Percentiles rank a stretch among this genome's conserved stretches.
These are phyloP conservation scores for Evansstolkia leycettana DNA, from an alignment of 495 filamentous ascomycete genomes.

Conservation along the genomic window DNA sequence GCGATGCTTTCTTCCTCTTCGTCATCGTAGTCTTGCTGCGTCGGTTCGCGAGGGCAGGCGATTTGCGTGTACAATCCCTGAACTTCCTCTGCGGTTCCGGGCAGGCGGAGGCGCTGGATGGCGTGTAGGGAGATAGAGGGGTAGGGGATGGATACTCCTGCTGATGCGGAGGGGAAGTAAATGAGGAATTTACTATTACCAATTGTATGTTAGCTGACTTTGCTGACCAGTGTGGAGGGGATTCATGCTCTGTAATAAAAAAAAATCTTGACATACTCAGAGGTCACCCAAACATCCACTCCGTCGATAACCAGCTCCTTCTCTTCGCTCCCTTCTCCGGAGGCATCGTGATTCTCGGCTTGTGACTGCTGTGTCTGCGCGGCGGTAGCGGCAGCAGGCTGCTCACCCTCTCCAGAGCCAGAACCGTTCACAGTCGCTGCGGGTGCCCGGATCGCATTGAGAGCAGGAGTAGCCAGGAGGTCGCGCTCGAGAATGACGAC, in stretches of 20 bases:
- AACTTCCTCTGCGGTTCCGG: conserved; percentile 25
- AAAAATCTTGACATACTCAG: conserved; percentile 43
- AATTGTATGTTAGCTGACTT: not conserved
- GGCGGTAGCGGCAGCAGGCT: not conserved
- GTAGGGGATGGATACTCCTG: conserved; percentile 74
- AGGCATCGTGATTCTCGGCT: not conserved
- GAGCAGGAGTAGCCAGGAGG: conserved; percentile 16
- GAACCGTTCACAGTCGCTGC: conserved; percentile 7
- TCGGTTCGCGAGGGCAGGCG: conserved; percentile 41
- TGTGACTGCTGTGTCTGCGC: too few species aligned
- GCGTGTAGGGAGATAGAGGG: conserved; percentile 82
- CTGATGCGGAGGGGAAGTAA: conserved; percentile 45
- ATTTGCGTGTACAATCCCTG: conserved; percentile 74
- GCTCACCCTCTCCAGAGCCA: conserved; percentile 1
- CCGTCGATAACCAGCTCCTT: conserved; percentile 30
- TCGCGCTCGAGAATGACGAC: conserved; percentile 38
- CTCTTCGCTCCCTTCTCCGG: conserved; percentile 15
- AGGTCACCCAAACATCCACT: conserved; percentile 68
- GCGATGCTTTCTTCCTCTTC: conserved; percentile 60
- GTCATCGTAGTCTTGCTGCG: conserved; percentile 32
- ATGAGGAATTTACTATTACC: conserved; percentile 61
- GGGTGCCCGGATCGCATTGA: conserved; percentile 19
- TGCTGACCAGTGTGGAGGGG: not conserved
- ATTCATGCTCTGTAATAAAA: not conserved
- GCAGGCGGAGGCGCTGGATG: conserved; percentile 49